These are phyloP conservation scores for Apophysomyces trapeziformis DNA, from an alignment of 371 early-diverging fungal genomes.

Conservation along the genomic window DNA sequence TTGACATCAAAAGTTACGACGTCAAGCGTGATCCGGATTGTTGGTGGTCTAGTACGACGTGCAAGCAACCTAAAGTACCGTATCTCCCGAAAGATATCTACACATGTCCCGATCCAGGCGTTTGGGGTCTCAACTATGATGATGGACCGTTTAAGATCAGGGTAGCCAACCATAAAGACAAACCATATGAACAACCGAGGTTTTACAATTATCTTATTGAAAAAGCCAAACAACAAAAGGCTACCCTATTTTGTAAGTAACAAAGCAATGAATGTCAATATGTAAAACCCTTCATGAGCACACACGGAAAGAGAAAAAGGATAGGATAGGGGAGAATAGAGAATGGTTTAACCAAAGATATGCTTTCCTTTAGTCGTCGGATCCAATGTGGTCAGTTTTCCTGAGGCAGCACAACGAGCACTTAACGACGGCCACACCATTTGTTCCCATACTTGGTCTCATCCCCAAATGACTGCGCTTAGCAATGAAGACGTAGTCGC, in stretches of 20 bases:
- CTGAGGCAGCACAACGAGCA: constrained; percentile 42
- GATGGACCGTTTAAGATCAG: constrained; percentile 31
- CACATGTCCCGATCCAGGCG: constrained; percentile 29
- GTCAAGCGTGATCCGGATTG: constrained; percentile 27
- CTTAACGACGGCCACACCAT: constrained; percentile 43
- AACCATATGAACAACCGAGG: constrained; percentile 35
- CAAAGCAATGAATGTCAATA: neutral
- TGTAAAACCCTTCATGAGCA: too few species aligned
- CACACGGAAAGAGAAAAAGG: too few species aligned
- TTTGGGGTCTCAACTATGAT: constrained; percentile 40
- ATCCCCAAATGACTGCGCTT: constrained; percentile 58
- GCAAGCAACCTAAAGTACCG: constrained; percentile 27
- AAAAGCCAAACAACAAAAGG: constrained; percentile 39
- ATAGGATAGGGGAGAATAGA: neutral
- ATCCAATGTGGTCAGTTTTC: constrained; percentile 39
- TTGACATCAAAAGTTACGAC: constrained; percentile 31
- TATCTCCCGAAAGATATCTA: constrained; percentile 37
- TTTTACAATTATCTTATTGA: constrained; percentile 45
- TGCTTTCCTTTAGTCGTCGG: constrained; percentile 30
- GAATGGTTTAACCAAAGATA: neutral
- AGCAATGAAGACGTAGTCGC: constrained; percentile 61
- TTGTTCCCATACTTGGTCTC: constrained; percentile 62
- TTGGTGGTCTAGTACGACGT: constrained; percentile 38
- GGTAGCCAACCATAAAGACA: constrained; percentile 15
- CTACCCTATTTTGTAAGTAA: constrained; percentile 29